Evolutionary conservation across 2,329 filamentous ascomycete genomes (phyloP), one percentile per base, ranked within the genome.

Genomic region (Trichoderma sp.): DNA sequence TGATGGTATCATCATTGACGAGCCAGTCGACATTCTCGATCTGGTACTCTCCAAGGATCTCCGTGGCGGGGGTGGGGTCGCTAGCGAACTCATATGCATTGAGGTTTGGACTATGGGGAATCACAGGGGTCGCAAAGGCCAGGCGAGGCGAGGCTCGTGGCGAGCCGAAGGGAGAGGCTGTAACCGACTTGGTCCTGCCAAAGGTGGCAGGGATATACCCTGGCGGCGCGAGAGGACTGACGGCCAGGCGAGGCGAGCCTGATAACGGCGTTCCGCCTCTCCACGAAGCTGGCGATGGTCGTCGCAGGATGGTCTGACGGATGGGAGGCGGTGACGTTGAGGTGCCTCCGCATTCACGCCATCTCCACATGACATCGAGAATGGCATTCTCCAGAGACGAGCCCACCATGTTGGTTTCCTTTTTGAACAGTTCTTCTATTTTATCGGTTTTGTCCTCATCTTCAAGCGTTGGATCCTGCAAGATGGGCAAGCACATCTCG

Each of bases 11-110:
- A 79, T 97, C 94, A 78, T 96, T 96, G 74, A 97, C 93, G 57
- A 98, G 86, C 96, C 95, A 98, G 80, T 98, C 95, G 64, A 99
- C 94, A 75, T 96, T 97, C 79, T 98, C 95, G 72, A 91, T 92
- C 73, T 95, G 94, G 76, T 94, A 91, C 75, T 98, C 94, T 68
- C 94, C 94, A 77, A 96, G 95, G 70, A 92, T 92, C 76, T 98
- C 94, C 56, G 91, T 90, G 21, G 92, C 89, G 7, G 93, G 91
- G 60, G 89, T 92, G 24, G 90, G 87, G 76, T 97, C 94, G 76
- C 89, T 95, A 60, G 89, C 87, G 81, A 97, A 97, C 80, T 97
- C 93, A 81, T 98, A 99, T 66, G 94, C 93, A 81, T 97, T 97
- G 72, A 98, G 82, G 77, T 88, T 97, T 49, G 96, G 96, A 75